phyloP scores from a whole-genome alignment of 164 flowering plant genomes.

The Dillenia turbinata region DNA sequence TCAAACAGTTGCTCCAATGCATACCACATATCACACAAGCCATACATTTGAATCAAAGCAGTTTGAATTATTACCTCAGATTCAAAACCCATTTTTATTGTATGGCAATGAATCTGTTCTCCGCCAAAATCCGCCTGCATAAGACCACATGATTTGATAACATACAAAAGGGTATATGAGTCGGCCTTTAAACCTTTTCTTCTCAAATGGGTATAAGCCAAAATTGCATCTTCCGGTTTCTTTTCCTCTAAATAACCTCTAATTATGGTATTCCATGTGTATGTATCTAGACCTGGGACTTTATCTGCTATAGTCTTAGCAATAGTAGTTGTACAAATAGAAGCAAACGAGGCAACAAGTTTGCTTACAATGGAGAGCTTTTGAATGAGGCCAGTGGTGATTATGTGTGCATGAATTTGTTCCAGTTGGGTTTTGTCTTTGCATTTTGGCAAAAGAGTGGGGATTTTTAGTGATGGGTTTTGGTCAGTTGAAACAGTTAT shows the following conservation, averaged over 20 bases:
- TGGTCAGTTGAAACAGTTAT: conserved; percentile 5
- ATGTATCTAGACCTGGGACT: conserved; percentile 23
- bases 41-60: conserved; percentile 26
- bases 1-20: conserved; percentile 24
- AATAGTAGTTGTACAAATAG: conserved; percentile 5
- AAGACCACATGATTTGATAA: conserved; percentile 28
- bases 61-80: conserved; percentile 25
- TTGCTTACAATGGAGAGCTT: conserved; percentile 21
- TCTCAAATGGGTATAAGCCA: conserved; percentile 25
- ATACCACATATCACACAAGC: conserved; percentile 15
- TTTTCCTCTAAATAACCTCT: conserved; percentile 27
- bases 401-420: conserved; percentile 35
- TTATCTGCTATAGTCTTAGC: conserved; percentile 18
- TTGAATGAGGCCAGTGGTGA: conserved; percentile 26
- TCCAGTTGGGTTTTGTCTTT: conserved; percentile 16
- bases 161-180: conserved; percentile 26
- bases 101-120: conserved; percentile 23
- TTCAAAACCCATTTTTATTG: conserved; percentile 29
- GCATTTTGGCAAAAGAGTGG: conserved; percentile 18
- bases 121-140: conserved; percentile 12
- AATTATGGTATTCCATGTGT: conserved; percentile 36
- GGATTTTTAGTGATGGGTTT: conserved; percentile 12
- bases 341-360: conserved; percentile 21
- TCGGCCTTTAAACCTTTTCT: conserved; percentile 20
- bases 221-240: conserved; percentile 21